Evolutionary conservation across 2,329 filamentous ascomycete species (phyloP).

Genomic region (Ophiognomonia clavigignenti-juglandacearum): DNA sequence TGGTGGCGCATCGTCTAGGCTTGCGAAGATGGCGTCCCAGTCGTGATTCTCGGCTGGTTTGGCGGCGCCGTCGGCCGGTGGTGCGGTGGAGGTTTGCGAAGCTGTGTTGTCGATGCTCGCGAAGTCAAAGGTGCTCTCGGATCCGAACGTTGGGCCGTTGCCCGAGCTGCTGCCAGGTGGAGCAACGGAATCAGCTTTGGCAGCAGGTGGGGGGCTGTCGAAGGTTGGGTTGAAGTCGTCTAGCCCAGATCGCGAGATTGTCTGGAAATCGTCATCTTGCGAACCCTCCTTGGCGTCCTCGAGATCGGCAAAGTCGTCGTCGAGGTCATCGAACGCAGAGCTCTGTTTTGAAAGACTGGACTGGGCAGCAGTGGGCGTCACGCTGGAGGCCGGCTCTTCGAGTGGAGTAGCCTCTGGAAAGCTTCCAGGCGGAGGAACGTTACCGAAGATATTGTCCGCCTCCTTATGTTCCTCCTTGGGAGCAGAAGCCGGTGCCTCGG

Average conservation of each 20-base stretch:
- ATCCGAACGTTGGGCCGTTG: constrained; percentile 33
- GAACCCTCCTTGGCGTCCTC: constrained; percentile 79
- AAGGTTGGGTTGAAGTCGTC: constrained; percentile 81
- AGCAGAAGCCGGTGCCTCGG: constrained; percentile 17
- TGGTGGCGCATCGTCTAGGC: constrained; percentile 54
- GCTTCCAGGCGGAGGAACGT: constrained; percentile 20
- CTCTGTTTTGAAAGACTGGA: constrained; percentile 31
- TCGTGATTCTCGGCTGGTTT: constrained; percentile 59
- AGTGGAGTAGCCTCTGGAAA: constrained; percentile 8
- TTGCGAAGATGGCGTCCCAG: constrained; percentile 93
- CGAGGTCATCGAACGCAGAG: constrained; percentile 67
- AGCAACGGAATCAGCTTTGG: constrained; percentile 48
- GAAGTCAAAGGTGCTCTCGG: constrained; percentile 57
- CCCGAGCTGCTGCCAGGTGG: constrained; percentile 17
- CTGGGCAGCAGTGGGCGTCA: constrained; percentile 28
- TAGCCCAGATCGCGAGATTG: constrained; percentile 63
- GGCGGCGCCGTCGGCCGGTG: constrained; percentile 33
- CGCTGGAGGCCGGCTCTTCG: constrained; percentile 25
- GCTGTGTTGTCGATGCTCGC: constrained; percentile 38
- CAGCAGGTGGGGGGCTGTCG: constrained; percentile 60
- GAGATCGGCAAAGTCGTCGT: constrained; percentile 76
- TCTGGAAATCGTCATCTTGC: constrained; percentile 75
- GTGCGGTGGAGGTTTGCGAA: constrained; percentile 23
- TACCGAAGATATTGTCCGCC: constrained; percentile 37
- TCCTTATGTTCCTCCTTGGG: constrained; percentile 14